phyloP scores from a whole-genome alignment of 306 rosid genomes.

The Inga oerstediana region DNA sequence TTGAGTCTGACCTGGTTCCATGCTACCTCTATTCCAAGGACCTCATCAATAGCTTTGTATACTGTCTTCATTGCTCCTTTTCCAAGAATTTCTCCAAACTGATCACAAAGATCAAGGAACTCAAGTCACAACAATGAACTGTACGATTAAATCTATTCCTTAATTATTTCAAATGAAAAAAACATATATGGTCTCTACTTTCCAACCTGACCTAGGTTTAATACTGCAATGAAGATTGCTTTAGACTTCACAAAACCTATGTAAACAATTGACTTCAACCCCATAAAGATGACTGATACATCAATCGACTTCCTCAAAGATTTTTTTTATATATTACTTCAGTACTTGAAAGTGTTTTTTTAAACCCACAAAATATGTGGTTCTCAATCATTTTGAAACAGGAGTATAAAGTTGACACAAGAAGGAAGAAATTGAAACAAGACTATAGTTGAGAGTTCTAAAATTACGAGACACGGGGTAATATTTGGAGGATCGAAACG shows the following conservation, averaged over 20 bases:
- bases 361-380: background rate
- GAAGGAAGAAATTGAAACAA: background rate
- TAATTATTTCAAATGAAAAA: background rate
- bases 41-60: slow-evolving; percentile 85
- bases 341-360: background rate
- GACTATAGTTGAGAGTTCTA: background rate
- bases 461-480: background rate
- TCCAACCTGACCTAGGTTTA: background rate
- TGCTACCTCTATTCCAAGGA: slow-evolving; percentile 87
- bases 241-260: background rate
- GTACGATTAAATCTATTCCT: background rate
- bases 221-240: slow-evolving; percentile 1
- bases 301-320: background rate
- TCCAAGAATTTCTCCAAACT: slow-evolving; percentile 82
- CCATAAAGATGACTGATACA: background rate
- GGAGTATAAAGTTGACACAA: background rate
- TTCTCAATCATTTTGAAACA: background rate
- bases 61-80: slow-evolving; percentile 94
- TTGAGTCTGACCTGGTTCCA: slow-evolving; percentile 85
- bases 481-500: background rate
- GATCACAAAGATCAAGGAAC: slow-evolving; percentile 15
- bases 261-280: background rate
- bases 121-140: slow-evolving; percentile 20
- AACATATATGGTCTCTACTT: background rate
- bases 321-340: background rate